These are phyloP conservation scores for Astragalus membranaceus DNA, from an alignment of 306 rosid species.

Conservation along the genomic window DNA sequence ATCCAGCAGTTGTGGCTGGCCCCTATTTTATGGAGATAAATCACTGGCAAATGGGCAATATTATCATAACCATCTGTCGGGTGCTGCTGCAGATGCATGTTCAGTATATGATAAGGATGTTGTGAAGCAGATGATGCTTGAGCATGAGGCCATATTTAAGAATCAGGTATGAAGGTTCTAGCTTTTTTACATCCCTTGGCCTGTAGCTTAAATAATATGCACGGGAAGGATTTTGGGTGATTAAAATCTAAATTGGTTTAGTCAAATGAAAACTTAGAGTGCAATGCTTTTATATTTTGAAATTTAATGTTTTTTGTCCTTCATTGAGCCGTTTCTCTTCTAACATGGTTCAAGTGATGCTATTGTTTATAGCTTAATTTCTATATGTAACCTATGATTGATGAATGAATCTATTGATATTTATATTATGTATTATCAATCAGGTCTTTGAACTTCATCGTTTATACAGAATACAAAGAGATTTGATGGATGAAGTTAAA, in stretches of 20 bases:
- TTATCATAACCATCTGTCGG: conserved; percentile 45
- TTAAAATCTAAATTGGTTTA: neutral
- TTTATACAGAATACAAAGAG: conserved; percentile 77
- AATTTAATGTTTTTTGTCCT: neutral
- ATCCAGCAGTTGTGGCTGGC: conserved; percentile 87
- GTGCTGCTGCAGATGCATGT: conserved; percentile 44
- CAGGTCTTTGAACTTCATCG: conserved; percentile 93
- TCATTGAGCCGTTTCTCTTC: conserved; percentile 8
- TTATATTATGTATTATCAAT: conserved; percentile 20
- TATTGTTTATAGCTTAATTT: neutral
- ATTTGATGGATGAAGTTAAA: conserved; percentile 75
- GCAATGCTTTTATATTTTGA: neutral
- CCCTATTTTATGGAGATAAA: conserved; percentile 62
- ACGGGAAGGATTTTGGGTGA: neutral
- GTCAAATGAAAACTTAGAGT: neutral
- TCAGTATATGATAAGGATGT: conserved; percentile 55
- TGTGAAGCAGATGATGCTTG: conserved; percentile 73
- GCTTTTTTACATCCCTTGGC: neutral
- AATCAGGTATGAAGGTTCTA: conserved; percentile 51
- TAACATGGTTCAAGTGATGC: conserved; percentile 7
- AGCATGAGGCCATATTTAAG: conserved; percentile 83
- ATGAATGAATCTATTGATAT: conserved; percentile 16
- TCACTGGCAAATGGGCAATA: conserved; percentile 48
- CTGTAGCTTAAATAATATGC: neutral
- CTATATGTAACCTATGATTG: conserved; percentile 15